Evolutionary conservation across 2,329 filamentous ascomycete genomes (phyloP), one percentile per base, ranked within the genome.

Genomic region (Lojkania enalia): DNA sequence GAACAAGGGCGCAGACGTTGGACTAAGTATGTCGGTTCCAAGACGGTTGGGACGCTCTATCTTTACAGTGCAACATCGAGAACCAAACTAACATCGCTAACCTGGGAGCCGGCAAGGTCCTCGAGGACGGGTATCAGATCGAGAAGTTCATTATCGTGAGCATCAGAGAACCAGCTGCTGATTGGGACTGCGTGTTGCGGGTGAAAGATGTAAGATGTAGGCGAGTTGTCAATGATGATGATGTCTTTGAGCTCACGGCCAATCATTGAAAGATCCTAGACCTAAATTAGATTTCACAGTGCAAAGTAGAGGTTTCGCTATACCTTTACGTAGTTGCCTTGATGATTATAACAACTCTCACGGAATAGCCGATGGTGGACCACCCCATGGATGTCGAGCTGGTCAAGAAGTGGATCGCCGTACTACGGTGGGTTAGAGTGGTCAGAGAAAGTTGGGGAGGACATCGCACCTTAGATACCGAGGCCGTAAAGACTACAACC

Each of bases 121-220:
- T 99, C 94, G 57, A 99, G 89, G 61, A 99, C 94, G 41, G 94
- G 94, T 70, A 99, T 97, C 61, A 99, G 78, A 70, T 99, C 94
- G 64, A 99, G 80, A 51, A 99, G 81, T 79, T 99, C 94, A 74
- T 99, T 99, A 76, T 99, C 94, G 73, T 99, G 94, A 51, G 94
- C 94, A 74, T 99, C 94, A 57, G 91, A 96, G 76, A 99, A 99
- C 94, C 94, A 99, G 79, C 92, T 97, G 81, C 91, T 96, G 75
- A 99, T 99, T 19, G 94, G 94, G 38, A 99, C 92, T 49, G 94
- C 94, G 71, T 99, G 94, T 76, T 99, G 92, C 18, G 94, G 94
- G 69, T 99, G 94, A 81, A 99, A 99, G 63, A 99, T 97, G 77
- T 99, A 99, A 11, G 92, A 97, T 3, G 94, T 99, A 2, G 94